Conservation (phyloP, 768 basidiomycete species). For the Suillus spraguei region DNA sequence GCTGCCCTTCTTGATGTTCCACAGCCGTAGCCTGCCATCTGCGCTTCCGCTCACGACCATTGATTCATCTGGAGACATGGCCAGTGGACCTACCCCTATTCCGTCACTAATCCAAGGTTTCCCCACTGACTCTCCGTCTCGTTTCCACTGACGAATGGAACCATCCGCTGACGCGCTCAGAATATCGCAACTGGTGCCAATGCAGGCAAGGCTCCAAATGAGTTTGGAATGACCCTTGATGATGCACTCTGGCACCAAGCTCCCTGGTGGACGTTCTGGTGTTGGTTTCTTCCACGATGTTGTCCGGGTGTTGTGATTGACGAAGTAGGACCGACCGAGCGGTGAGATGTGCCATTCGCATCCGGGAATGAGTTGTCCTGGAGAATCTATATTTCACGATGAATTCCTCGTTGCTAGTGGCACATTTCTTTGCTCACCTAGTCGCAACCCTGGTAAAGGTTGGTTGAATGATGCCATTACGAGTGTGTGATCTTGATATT, state of each 20-base stretch:
- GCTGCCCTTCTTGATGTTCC: background rate
- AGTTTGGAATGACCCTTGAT: background rate
- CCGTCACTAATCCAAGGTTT: background rate
- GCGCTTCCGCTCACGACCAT: background rate
- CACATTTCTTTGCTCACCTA: no score
- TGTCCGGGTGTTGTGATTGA: background rate
- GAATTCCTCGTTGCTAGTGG: background rate
- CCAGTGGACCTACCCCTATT: background rate
- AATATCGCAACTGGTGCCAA: no score
- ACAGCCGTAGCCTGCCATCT: background rate
- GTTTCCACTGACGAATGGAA: background rate
- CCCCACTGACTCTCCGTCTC: background rate
- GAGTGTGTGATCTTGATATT: no score
- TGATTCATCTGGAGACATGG: background rate
- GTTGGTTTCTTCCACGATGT: slow-evolving; percentile 1
- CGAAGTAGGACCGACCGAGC: background rate
- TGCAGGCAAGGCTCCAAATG: background rate
- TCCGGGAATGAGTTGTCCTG: background rate
- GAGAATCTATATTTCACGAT: background rate
- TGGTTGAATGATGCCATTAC: no score
- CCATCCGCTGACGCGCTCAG: background rate
- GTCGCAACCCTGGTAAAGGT: no score
- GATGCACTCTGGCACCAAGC: background rate
- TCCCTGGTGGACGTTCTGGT: background rate
- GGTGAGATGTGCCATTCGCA: slow-evolving; percentile 1